Conservation (phyloP, 2,329 filamentous ascomycete genomes). For the Periconia digitata region DNA sequence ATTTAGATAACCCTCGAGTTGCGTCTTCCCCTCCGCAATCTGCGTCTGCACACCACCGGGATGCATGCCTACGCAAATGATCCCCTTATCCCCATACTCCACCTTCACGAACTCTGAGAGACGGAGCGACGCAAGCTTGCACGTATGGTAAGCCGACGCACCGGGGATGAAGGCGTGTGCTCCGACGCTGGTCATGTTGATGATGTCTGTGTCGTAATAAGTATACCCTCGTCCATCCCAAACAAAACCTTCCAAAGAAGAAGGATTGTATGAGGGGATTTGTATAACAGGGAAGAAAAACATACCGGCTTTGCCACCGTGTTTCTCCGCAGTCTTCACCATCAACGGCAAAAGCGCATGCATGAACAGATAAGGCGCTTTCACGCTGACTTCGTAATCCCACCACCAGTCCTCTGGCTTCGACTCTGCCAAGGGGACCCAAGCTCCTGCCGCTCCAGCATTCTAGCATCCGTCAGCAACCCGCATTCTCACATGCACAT, state of each 20-base stretch:
- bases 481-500: no score
- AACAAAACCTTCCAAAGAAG: no score
- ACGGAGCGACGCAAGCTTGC: constrained; percentile 54
- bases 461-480: no score
- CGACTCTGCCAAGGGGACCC: constrained; percentile 33
- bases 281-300: no score
- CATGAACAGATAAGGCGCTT: constrained; percentile 50
- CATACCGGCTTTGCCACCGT: constrained; percentile 5
- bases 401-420: constrained; percentile 46
- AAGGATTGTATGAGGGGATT: no score
- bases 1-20: constrained; percentile 4
- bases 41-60: constrained; percentile 31
- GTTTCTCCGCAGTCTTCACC: constrained; percentile 38
- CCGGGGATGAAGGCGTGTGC: constrained; percentile 18
- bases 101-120: constrained; percentile 53
- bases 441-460: constrained; percentile 43
- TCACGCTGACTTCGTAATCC: constrained; percentile 53
- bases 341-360: constrained; percentile 52
- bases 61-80: constrained; percentile 26
- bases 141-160: constrained; percentile 46
- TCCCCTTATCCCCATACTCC: constrained; percentile 40
- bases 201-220: constrained; percentile 30
- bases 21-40: background rate
- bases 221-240: background rate
- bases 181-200: constrained; percentile 53